A percentile compares a stretch with the other conserved stretches of the same genome.
These are phyloP conservation scores for Beauveria caledonica DNA, from an alignment of 2,329 filamentous ascomycete species.

Conservation along the genomic window DNA sequence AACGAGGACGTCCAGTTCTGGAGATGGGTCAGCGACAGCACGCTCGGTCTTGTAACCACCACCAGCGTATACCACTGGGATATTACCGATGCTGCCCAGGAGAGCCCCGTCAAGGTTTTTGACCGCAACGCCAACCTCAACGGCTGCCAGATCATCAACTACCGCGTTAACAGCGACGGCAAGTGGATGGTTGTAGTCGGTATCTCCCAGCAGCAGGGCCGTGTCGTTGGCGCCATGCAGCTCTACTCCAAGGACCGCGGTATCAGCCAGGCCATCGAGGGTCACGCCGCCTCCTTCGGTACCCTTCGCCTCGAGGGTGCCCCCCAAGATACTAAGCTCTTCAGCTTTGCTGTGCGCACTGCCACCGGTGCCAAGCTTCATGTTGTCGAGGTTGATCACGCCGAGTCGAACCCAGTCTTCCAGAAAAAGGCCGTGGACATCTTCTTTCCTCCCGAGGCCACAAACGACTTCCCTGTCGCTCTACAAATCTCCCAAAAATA, in stretches of 20 bases:
- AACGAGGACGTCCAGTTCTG: conserved; percentile 97
- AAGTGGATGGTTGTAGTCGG: conserved; percentile 99
- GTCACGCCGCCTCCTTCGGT: conserved; percentile 91
- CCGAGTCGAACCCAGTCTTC: conserved; percentile 80
- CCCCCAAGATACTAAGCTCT: conserved; percentile 84
- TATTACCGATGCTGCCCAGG: conserved; percentile 76
- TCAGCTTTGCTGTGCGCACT: conserved; percentile 90
- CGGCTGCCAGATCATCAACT: conserved; percentile 98
- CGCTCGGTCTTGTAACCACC: conserved; percentile 84
- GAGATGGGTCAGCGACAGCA: conserved; percentile 95
- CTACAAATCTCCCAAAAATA: conserved; percentile 97
- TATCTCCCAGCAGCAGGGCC: conserved; percentile 86
- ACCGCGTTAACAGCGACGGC: conserved; percentile 87
- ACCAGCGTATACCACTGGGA: conserved; percentile 95
- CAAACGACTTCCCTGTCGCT: conserved; percentile 94
- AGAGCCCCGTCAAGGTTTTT: conserved; percentile 80
- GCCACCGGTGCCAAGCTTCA: conserved; percentile 89
- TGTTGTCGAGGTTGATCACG: conserved; percentile 94
- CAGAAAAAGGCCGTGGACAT: conserved; percentile 95
- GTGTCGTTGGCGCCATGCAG: conserved; percentile 94
- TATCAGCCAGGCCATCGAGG: conserved; percentile 96
- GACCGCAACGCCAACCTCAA: conserved; percentile 86
- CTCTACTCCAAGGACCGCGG: conserved; percentile 92
- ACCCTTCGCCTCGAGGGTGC: conserved; percentile 83
- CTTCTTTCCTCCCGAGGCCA: conserved; percentile 92